Conservation (phyloP, 1,284 basidiomycete genomes). For the Thecaphora thlaspeos region DNA sequence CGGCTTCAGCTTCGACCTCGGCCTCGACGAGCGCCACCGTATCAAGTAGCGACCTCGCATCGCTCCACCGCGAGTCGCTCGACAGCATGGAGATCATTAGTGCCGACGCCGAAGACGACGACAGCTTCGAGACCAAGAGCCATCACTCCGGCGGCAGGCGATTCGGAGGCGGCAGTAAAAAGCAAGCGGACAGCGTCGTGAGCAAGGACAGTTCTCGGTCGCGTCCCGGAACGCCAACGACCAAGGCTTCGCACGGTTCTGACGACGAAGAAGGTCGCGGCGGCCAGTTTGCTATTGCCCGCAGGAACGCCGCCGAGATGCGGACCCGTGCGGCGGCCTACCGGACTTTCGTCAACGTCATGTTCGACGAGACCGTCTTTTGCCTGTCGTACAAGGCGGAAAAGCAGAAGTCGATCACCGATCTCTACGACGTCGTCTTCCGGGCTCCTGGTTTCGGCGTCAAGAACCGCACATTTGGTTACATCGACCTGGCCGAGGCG, state of each 20-base stretch:
- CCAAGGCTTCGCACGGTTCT: conserved; percentile 12
- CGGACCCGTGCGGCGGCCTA: conserved; percentile 60
- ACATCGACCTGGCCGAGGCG: conserved; percentile 48
- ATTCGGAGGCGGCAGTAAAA: not conserved
- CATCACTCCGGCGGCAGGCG: not conserved
- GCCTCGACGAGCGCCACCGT: conserved; percentile 6
- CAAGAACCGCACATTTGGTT: conserved; percentile 79
- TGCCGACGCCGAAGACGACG: not conserved
- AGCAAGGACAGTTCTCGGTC: conserved; percentile 2
- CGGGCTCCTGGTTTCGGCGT: conserved; percentile 68
- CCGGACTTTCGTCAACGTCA: conserved; percentile 75
- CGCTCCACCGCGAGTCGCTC: conserved; percentile 1
- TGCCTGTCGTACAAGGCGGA: conserved; percentile 62
- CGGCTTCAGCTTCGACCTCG: conserved; percentile 4
- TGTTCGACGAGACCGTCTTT: conserved; percentile 68
- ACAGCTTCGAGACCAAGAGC: not conserved
- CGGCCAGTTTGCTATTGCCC: conserved; percentile 37
- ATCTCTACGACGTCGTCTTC: conserved; percentile 63
- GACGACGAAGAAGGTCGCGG: conserved; percentile 13
- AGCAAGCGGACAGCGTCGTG: not conserved
- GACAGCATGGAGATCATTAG: not conserved
- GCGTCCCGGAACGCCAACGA: not conserved
- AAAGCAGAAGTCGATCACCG: conserved; percentile 61
- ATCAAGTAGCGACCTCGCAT: conserved; percentile 1
- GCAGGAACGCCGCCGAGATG: conserved; percentile 58